Base-by-base conservation (phyloP, 2,329 filamentous ascomycete species). In the Rhynchosporium agropyri region DNA sequence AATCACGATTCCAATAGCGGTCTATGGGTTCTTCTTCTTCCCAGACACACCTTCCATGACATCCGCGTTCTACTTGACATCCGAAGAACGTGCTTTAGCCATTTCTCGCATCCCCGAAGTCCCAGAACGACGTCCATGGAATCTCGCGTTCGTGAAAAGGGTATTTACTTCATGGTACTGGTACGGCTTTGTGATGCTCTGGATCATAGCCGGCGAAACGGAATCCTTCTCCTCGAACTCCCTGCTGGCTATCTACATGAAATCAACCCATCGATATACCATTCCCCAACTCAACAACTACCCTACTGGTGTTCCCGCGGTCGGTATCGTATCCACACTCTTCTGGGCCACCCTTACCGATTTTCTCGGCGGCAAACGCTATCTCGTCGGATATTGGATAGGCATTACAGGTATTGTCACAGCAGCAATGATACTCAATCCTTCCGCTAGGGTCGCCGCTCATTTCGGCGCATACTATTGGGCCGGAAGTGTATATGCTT, bases 301-400 rank as follows among this genome's bases (percentile, higher is more conserved):
- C 59, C 81, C 82, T 0, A 83, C 81, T 0, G 81, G 80, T 15
- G 78, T 83, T 0, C 78, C 80, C 0, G 82, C 80, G 1, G 80
- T 83, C 1, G 82, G 81, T 0, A 84, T 75, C 29, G 45, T 72
- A 0, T 79, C 78, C 0, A 91, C 88, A 0, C 75, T 91, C 0
- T 87, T 90, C 76, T 90, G 86, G 84, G 87, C 87, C 0, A 86
- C 86, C 0, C 72, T 90, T 28, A 90, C 88, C 0, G 88, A 91
- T 71, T 84, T 85, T 60, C 74, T 86, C 33, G 80, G 80, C 9
- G 87, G 87, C 0, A 86, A 84, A 68, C 79, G 88, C 0, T 89
- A 86, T 63, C 78, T 90, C 0, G 87, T 89, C 1, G 85, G 83
- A 0, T 88, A 88, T 70, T 90, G 84, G 74, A 89, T 90, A 63